phyloP scores from a whole-genome alignment of 129 eudicot species.

The Rutidosis leptorrhynchoides region DNA sequence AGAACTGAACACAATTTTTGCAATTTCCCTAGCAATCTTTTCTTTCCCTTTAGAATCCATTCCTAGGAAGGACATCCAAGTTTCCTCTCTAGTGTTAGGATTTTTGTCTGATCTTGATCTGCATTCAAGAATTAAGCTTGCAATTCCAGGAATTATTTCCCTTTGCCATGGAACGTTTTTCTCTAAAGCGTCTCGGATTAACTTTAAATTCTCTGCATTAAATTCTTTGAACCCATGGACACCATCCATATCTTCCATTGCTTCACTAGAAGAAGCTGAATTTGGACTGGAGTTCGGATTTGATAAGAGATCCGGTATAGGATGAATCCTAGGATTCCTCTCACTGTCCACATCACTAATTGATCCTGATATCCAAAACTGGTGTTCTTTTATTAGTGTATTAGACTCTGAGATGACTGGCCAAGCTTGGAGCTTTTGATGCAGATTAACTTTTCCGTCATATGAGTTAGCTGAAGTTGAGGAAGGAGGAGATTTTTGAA shows the following conservation, averaged over 20 bases:
- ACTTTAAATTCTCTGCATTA: constrained; percentile 41
- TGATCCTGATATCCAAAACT: constrained; percentile 31
- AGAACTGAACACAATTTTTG: constrained; percentile 50
- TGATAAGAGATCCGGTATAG: constrained; percentile 55
- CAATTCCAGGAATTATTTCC: constrained; percentile 49
- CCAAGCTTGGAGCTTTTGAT: neutral
- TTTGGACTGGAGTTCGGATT: constrained; percentile 78
- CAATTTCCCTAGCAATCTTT: constrained; percentile 44
- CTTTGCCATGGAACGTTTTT: constrained; percentile 59
- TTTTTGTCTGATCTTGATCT: constrained; percentile 37
- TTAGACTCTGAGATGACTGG: neutral
- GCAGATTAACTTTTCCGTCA: no score
- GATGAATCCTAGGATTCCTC: neutral
- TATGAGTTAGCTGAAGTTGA: constrained; percentile 36
- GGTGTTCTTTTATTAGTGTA: constrained; percentile 36
- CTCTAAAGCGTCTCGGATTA: constrained; percentile 46
- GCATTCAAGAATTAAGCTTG: constrained; percentile 41
- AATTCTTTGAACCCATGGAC: constrained; percentile 41
- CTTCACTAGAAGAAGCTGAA: constrained; percentile 80
- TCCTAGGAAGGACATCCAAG: constrained; percentile 58
- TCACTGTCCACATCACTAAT: constrained; percentile 22
- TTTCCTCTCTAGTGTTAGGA: constrained; percentile 38
- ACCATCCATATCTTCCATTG: constrained; percentile 36
- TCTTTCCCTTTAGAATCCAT: constrained; percentile 47
- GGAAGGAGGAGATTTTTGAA: constrained; percentile 48